These are phyloP conservation scores for Oenanthe javanica DNA, from an alignment of 140 eudicot species.

Conservation along the genomic window DNA sequence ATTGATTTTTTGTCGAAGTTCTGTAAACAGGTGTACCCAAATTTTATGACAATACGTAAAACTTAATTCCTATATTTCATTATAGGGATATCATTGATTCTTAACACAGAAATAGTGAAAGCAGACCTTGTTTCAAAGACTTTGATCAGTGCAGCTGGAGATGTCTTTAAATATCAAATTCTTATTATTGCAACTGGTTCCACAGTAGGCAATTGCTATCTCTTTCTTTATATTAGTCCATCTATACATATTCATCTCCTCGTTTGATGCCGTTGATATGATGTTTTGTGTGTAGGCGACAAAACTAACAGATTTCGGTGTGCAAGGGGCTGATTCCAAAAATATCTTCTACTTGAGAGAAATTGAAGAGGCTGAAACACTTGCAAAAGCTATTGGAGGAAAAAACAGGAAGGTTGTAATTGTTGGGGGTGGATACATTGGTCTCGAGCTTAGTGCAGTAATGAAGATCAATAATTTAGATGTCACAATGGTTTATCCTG, in stretches of 20 bases:
- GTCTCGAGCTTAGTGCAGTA: constrained; percentile 96
- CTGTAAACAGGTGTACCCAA: not conserved
- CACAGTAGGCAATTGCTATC: constrained; percentile 38
- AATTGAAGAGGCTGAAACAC: constrained; percentile 85
- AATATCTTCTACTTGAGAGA: constrained; percentile 91
- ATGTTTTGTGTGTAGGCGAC: constrained; percentile 47
- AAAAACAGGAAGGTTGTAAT: constrained; percentile 76
- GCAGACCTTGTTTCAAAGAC: constrained; percentile 90
- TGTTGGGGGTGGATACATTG: constrained; percentile 99
- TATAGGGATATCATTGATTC: constrained; percentile 77
- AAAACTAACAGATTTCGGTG: constrained; percentile 76
- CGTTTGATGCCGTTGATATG: not conserved
- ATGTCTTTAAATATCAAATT: constrained; percentile 48
- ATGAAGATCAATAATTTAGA: constrained; percentile 61
- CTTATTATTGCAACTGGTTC: constrained; percentile 91
- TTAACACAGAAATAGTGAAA: constrained; percentile 76
- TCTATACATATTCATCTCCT: not conserved
- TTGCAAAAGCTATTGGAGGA: constrained; percentile 72
- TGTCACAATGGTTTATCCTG: constrained; percentile 96
- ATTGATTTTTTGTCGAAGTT: not conserved
- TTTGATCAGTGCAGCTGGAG: constrained; percentile 74
- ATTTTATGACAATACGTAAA: not conserved
- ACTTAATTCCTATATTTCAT: not conserved
- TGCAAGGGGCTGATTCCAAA: constrained; percentile 90
- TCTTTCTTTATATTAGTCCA: not conserved